Conservation (phyloP, 495 filamentous ascomycete genomes). For the Durotheca rogersii region DNA sequence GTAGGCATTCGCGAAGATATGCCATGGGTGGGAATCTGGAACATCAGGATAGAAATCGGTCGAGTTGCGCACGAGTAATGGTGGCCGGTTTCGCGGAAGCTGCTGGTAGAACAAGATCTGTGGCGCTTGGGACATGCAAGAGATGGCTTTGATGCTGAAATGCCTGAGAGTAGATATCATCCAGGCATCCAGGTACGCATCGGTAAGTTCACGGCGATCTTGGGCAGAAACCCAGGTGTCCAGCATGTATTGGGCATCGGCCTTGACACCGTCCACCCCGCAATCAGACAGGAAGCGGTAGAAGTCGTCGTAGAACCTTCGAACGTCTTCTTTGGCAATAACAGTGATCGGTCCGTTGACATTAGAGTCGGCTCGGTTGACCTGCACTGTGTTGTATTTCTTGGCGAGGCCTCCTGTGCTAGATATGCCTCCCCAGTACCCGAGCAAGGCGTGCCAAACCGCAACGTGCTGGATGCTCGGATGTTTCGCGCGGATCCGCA, state of each 20-base stretch:
- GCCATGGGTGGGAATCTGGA: constrained; percentile 80
- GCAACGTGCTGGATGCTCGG: constrained; percentile 79
- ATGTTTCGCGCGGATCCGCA: constrained; percentile 65
- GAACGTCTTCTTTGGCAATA: constrained; percentile 68
- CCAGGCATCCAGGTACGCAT: constrained; percentile 85
- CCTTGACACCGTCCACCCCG: constrained; percentile 83
- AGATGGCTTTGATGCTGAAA: constrained; percentile 76
- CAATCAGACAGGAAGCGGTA: constrained; percentile 70
- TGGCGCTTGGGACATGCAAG: constrained; percentile 88
- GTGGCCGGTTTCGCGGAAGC: constrained; percentile 68
- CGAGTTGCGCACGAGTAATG: constrained; percentile 76
- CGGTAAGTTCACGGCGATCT: constrained; percentile 66
- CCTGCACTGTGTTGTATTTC: constrained; percentile 73
- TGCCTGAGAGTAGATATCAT: constrained; percentile 70
- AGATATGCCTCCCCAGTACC: constrained; percentile 92
- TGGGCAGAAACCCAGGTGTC: constrained; percentile 69
- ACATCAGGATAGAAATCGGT: constrained; percentile 92
- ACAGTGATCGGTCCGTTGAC: constrained; percentile 68
- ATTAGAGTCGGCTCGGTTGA: constrained; percentile 52
- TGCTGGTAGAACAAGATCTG: constrained; percentile 82
- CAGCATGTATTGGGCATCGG: constrained; percentile 84
- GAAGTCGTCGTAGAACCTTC: constrained; percentile 84
- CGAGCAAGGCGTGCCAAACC: constrained; percentile 93
- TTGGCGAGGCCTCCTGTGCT: constrained; percentile 68
- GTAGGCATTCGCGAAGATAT: constrained; percentile 91